Percentiles rank a stretch among this genome's conserved stretches.
phyloP scores from a whole-genome alignment of 495 filamentous ascomycete genomes.

The Lineolata rhizophorae region DNA sequence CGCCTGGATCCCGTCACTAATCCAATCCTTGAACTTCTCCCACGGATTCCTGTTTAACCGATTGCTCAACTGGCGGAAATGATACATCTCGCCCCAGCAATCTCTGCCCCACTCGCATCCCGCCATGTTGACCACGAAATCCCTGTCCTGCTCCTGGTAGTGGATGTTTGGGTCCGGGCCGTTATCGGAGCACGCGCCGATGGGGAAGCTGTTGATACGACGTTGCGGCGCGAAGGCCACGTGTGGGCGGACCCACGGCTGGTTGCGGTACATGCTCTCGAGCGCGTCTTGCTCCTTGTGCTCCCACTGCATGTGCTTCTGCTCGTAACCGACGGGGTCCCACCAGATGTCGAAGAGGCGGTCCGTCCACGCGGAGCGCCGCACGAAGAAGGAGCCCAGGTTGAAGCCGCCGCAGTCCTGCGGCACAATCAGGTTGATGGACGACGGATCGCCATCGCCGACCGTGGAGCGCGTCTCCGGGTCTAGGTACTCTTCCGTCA shows the following conservation, averaged over 20 bases:
- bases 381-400: conserved; percentile 84
- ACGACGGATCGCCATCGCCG: conserved; percentile 50
- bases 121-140: conserved; percentile 98
- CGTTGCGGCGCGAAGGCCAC: conserved; percentile 82
- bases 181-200: conserved; percentile 69
- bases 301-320: conserved; percentile 98
- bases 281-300: conserved; percentile 96
- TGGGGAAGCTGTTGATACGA: conserved; percentile 83
- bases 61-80: conserved; percentile 74
- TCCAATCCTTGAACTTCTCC: conserved; percentile 35
- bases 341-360: conserved; percentile 92
- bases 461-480: conserved; percentile 40
- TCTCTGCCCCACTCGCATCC: conserved; percentile 92
- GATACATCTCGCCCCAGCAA: conserved; percentile 95
- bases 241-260: conserved; percentile 80
- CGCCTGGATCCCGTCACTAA: conserved; percentile 12
- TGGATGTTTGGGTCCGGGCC: conserved; percentile 54
- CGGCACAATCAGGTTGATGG: conserved; percentile 69
- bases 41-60: conserved; percentile 60
- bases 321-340: conserved; percentile 95
- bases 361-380: conserved; percentile 70
- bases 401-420: conserved; percentile 97
- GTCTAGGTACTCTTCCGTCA: conserved; percentile 51
- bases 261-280: conserved; percentile 74
- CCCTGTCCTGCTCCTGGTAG: conserved; percentile 63